A percentile compares a stretch with the other conserved stretches of the same genome.
Conservation (phyloP, 768 basidiomycete species). For the Pleurotus sapidus region DNA sequence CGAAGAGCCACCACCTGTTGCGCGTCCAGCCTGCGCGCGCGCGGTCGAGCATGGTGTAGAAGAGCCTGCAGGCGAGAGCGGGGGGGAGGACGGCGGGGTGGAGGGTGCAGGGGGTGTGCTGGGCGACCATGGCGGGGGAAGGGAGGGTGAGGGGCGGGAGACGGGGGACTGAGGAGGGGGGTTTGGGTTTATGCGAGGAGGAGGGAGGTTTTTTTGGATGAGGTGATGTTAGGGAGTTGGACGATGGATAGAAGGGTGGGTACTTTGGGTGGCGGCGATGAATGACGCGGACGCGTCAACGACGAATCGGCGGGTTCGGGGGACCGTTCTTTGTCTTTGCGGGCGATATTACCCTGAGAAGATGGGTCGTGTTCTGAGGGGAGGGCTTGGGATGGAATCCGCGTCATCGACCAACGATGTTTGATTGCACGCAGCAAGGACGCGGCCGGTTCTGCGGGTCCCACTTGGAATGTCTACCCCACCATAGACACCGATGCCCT, state of each 20-base stretch:
- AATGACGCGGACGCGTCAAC: constrained; percentile 16
- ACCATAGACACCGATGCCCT: constrained; percentile 34
- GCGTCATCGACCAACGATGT: constrained; percentile 16
- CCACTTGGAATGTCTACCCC: constrained; percentile 7
- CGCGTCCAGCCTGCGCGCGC: constrained; percentile 47
- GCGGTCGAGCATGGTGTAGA: constrained; percentile 63
- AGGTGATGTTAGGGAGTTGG: constrained; percentile 27
- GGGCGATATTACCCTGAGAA: neutral
- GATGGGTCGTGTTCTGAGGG: neutral
- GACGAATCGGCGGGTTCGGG: neutral
- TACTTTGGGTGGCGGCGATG: constrained; percentile 16
- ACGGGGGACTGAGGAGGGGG: constrained; percentile 30
- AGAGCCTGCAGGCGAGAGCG: constrained; percentile 72
- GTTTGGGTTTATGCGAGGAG: constrained; percentile 21
- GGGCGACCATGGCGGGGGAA: constrained; percentile 61
- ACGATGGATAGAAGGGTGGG: constrained; percentile 57
- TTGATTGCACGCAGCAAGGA: constrained; percentile 31
- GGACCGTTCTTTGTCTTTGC: neutral
- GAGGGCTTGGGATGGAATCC: neutral
- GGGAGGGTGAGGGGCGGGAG: constrained; percentile 62
- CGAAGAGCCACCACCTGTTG: constrained; percentile 86
- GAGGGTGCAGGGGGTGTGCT: constrained; percentile 74
- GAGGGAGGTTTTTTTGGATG: neutral
- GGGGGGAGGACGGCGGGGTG: constrained; percentile 68
- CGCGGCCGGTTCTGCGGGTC: constrained; percentile 2